Evolutionary conservation across 2,329 filamentous ascomycete genomes (phyloP).

Genomic region (Calonectria ilicicola): DNA sequence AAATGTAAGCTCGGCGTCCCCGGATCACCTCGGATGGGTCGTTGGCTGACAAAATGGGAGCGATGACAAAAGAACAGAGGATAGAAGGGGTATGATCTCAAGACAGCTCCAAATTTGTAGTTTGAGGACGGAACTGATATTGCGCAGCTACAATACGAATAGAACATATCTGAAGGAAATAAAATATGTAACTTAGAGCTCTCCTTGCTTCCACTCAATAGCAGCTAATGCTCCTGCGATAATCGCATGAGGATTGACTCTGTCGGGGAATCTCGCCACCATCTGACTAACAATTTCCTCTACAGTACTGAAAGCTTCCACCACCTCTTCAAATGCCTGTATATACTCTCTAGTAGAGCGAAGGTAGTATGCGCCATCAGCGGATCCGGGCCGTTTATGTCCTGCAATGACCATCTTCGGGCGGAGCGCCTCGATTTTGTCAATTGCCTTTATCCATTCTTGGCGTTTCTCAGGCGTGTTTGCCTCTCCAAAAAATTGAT

Average conservation of each 20-base stretch:
- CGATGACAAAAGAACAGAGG: background rate
- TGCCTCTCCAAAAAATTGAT: constrained; percentile 6
- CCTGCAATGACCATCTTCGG: constrained; percentile 5
- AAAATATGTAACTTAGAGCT: background rate
- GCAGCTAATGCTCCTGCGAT: background rate
- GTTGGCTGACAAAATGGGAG: background rate
- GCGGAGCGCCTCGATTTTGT: constrained; percentile 4
- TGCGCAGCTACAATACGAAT: too few relatives aligned
- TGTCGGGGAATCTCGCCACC: background rate
- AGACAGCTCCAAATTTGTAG: too few relatives aligned
- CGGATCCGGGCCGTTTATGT: background rate
- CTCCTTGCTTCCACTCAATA: background rate
- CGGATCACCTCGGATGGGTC: background rate
- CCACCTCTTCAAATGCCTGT: background rate
- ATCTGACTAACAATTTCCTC: background rate
- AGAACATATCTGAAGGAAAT: background rate
- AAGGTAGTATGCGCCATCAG: constrained; percentile 14
- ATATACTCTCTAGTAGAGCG: background rate
- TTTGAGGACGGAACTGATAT: too few relatives aligned
- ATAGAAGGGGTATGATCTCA: too few relatives aligned
- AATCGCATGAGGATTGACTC: background rate
- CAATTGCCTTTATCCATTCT: constrained; percentile 18
- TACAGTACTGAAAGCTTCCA: background rate
- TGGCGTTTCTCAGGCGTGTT: background rate
- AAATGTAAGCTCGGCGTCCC: background rate